Evolutionary conservation across 2,329 filamentous ascomycete genomes (phyloP).

Genomic region (Neofusicoccum umdonicola): DNA sequence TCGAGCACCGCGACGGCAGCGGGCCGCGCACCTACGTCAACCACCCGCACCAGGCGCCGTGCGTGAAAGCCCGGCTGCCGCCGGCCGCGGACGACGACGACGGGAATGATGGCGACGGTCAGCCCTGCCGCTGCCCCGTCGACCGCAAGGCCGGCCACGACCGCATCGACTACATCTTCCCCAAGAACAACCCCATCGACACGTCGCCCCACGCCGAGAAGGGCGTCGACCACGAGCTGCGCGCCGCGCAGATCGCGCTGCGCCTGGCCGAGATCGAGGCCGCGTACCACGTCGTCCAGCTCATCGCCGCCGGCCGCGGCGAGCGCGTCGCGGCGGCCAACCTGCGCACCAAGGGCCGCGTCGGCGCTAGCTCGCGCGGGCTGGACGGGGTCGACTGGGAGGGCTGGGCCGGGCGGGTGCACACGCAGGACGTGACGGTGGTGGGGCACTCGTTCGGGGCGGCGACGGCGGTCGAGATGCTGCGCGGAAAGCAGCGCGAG

Average conservation of each 20-base stretch:
- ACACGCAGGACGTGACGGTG: conserved; percentile 57
- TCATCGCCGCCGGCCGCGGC: conserved; percentile 56
- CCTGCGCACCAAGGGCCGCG: conserved; percentile 56
- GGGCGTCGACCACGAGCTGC: conserved; percentile 60
- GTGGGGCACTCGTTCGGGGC: conserved; percentile 68
- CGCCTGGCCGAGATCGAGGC: conserved; percentile 65
- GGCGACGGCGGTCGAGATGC: conserved; percentile 60
- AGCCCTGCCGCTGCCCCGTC: conserved; percentile 26
- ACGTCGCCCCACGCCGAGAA: conserved; percentile 54
- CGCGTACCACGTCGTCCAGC: conserved; percentile 55
- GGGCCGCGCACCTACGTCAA: conserved; percentile 62
- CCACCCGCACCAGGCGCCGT: conserved; percentile 42
- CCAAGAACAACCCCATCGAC: conserved; percentile 50
- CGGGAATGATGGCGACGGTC: not conserved
- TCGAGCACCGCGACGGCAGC: conserved; percentile 66
- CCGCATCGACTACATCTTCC: conserved; percentile 62
- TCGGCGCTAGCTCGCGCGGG: conserved; percentile 59
- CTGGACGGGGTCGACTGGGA: conserved; percentile 57
- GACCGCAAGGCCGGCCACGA: conserved; percentile 45
- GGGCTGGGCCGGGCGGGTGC: conserved; percentile 56
- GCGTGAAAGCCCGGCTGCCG: not conserved
- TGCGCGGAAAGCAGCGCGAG: conserved; percentile 48
- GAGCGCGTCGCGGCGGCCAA: conserved; percentile 53
- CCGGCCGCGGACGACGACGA: not conserved
- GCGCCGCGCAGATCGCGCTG: conserved; percentile 61